Percentiles rank a stretch among this genome's conserved stretches.
phyloP scores from a whole-genome alignment of 2,329 filamentous ascomycete genomes.

The Apiospora phragmitis region DNA sequence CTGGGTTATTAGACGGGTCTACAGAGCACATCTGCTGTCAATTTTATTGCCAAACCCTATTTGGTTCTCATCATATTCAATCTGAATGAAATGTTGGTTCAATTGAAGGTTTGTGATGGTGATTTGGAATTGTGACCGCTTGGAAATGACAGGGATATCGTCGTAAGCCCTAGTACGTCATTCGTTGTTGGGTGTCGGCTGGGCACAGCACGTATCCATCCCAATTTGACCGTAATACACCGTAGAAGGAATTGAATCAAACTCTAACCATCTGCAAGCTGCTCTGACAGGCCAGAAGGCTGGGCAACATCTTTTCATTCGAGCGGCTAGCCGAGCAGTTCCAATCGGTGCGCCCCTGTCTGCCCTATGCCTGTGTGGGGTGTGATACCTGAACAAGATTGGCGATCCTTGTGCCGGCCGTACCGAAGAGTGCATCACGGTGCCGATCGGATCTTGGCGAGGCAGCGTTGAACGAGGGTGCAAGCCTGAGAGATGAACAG shows the following conservation, averaged over 20 bases:
- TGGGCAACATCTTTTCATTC: background rate
- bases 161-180: background rate
- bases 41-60: background rate
- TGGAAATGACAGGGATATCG: background rate
- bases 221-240: background rate
- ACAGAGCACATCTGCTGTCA: background rate
- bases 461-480: background rate
- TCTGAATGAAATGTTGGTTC: no score
- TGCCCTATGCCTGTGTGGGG: background rate
- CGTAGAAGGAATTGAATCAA: background rate
- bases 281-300: background rate
- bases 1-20: no score
- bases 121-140: background rate
- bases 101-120: background rate
- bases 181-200: background rate
- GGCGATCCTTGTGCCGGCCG: background rate
- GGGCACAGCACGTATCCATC: background rate
- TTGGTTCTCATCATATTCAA: background rate
- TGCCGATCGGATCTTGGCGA: conserved; percentile 3
- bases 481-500: background rate
- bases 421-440: background rate
- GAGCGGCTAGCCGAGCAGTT: background rate
- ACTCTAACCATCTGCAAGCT: background rate
- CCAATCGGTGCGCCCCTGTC: background rate
- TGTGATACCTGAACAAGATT: background rate